Base-by-base conservation (phyloP, 2,329 filamentous ascomycete genomes). In the Saccharata proteae region DNA sequence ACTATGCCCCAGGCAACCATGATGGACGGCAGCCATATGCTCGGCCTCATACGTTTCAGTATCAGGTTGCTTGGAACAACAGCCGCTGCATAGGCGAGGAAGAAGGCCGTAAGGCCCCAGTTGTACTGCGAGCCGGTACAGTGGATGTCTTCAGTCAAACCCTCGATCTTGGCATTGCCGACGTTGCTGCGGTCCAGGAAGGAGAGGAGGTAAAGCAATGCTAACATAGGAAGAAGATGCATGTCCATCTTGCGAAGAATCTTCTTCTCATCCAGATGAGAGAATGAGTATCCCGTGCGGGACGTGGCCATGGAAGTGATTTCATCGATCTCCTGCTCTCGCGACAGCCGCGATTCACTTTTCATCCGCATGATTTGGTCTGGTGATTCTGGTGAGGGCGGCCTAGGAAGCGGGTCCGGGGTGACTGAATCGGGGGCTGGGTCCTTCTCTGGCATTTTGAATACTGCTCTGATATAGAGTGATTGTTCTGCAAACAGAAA, bases 31-130 rank as follows among this genome's bases (percentile, higher is more conserved):
- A 54, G 34, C 46, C 50, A 56, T 11, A 54, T 42, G 18, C 44
- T 48, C 0, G 71, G 71, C 2, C 68, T 67, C 0, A 71, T 68
- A 2, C 63, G 60, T 40, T 75, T 77, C 12, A 77, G 56, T 3
- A 76, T 52, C 37, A 77, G 67, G 41, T 77, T 77, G 40, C 67
- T 74, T 0, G 72, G 73, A 1, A 56, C 59, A 39, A 65, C 62
- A 36, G 64, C 58, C 5, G 57, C 43, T 4, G 60, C 56, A 35
- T 65, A 66, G 1, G 56, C 57, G 32, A 64, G 61, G 46, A 80
- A 81, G 51, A 79, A 80, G 0, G 79, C 51, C 0, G 74, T 80
- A 30, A 80, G 44, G 3, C 71, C 71, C 5, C 67, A 74, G 1
- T 79, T 61, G 37, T 80, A 80, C 43, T 78, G 61, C 26, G 76